Evolutionary conservation across 78 protist species (phyloP).

Genomic region (Dictyostelium discoideum): dicty_2.7 NC_007088.5:5773001-5773500

Average conservation of each 20-base stretch:
- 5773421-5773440: not conserved
- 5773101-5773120: not conserved
- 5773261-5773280: conserved; percentile 26
- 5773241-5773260: not conserved
- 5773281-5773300: conserved; percentile 36
- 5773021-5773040: not conserved
- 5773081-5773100: not conserved
- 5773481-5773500: not conserved
- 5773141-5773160: not conserved
- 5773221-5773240: conserved; percentile 26
- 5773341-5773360: conserved; percentile 38
- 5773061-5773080: not conserved
- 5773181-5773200: not conserved
- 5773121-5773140: not conserved
- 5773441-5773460: conserved; percentile 11
- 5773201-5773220: conserved; percentile 51
- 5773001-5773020: not conserved
- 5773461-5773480: not conserved
- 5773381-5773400: not conserved
- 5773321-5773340: conserved; percentile 57
- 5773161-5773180: not conserved
- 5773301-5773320: conserved; percentile 50
- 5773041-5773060: not conserved
- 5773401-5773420: conserved; percentile 46
- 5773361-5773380: not conserved